A percentile compares a stretch with the other conserved stretches of the same genome.
Conservation (phyloP, 257 asterid species). For the Solanum gracilifrons region DNA sequence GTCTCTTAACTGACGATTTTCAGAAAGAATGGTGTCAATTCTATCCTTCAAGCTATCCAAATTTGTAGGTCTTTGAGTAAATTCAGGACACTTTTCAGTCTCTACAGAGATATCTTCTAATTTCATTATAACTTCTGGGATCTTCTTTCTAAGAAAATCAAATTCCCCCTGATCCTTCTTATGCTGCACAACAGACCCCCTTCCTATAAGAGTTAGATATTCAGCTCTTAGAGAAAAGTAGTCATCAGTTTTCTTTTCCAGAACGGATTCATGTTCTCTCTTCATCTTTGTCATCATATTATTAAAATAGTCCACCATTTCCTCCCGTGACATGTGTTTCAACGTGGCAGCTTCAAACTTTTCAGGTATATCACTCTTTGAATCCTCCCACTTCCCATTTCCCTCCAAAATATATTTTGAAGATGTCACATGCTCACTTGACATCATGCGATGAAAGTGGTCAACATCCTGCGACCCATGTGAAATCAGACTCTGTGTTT, state of each 20-base stretch:
- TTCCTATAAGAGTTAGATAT: slow-evolving; percentile 34
- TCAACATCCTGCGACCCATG: slow-evolving; percentile 61
- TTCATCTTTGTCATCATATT: slow-evolving; percentile 41
- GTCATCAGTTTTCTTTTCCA: slow-evolving; percentile 53
- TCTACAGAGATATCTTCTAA: slow-evolving; percentile 51
- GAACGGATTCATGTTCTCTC: slow-evolving; percentile 71
- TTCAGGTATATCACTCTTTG: slow-evolving; percentile 41
- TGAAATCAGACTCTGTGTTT: slow-evolving; percentile 34
- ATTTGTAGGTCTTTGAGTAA: slow-evolving; percentile 22
- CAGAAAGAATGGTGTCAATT: slow-evolving; percentile 47
- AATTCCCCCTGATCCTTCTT: slow-evolving; percentile 63
- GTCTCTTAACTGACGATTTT: slow-evolving; percentile 52
- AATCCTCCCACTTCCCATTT: slow-evolving; percentile 36
- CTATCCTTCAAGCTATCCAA: slow-evolving; percentile 34
- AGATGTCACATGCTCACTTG: slow-evolving; percentile 22
- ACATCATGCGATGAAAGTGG: slow-evolving; percentile 30
- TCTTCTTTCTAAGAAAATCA: slow-evolving; percentile 50
- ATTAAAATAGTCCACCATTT: slow-evolving; percentile 51
- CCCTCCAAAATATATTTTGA: slow-evolving; percentile 28
- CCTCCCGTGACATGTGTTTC: slow-evolving; percentile 43
- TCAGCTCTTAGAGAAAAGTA: slow-evolving; percentile 55
- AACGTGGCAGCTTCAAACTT: slow-evolving; percentile 43
- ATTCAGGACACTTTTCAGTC: slow-evolving; percentile 34
- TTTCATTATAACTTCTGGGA: slow-evolving; percentile 45
- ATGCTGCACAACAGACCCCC: slow-evolving; percentile 30